A percentile compares a stretch with the other conserved stretches of the same genome.
Evolutionary conservation across 257 asterid species (phyloP).

Genomic region (Apocynum venetum): DNA sequence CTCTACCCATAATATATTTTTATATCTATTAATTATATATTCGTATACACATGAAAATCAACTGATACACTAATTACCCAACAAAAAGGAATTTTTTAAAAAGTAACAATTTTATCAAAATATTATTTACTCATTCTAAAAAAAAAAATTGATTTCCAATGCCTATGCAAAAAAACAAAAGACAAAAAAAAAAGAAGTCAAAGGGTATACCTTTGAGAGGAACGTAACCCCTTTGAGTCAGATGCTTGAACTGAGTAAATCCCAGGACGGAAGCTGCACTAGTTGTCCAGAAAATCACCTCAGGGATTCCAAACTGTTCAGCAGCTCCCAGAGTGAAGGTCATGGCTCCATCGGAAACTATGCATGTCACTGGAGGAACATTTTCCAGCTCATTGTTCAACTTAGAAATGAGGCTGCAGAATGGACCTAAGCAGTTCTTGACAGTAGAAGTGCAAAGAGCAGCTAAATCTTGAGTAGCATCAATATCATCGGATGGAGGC

Average conservation of each 20-base stretch:
- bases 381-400: constrained; percentile 14
- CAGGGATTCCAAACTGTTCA: constrained; percentile 41
- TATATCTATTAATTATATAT: too few species aligned
- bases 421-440: constrained; percentile 42
- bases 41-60: too few species aligned
- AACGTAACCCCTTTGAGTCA: constrained; percentile 34
- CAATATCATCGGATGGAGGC: constrained; percentile 24
- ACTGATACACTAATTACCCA: too few species aligned
- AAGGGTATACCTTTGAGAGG: constrained; percentile 43
- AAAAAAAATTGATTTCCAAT: too few species aligned
- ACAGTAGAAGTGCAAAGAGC: constrained; percentile 36
- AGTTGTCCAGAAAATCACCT: constrained; percentile 41
- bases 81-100: too few species aligned
- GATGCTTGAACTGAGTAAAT: constrained; percentile 29
- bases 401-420: constrained; percentile 33
- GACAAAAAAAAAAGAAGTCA: too few species aligned
- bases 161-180: too few species aligned
- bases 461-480: constrained; percentile 27
- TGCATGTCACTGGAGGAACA: constrained; percentile 47
- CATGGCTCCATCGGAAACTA: constrained; percentile 52
- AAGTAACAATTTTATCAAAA: too few species aligned
- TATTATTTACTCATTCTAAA: too few species aligned
- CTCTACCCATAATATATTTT: too few species aligned
- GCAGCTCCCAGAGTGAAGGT: constrained; percentile 48
- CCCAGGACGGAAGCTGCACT: constrained; percentile 50